Conservation (phyloP, 768 basidiomycete genomes). For the Agrocybe praecox region DNA sequence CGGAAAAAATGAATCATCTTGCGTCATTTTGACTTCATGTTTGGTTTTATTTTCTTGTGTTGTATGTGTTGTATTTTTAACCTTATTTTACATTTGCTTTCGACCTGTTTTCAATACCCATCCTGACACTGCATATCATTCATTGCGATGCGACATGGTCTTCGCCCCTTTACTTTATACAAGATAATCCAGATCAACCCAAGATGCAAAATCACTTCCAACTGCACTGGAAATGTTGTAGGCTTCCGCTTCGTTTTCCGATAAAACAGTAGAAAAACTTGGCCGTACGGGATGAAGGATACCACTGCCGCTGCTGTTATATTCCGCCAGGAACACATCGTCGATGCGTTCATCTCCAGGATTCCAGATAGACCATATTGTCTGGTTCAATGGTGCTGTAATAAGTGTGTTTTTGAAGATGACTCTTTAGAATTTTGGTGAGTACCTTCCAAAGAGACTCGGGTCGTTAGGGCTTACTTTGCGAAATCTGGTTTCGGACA, state of each 20-base stretch:
- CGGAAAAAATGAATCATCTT: constrained; percentile 36
- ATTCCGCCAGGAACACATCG: constrained; percentile 46
- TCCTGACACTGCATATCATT: background rate
- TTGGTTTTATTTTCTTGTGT: constrained; percentile 1
- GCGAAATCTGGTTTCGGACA: constrained; percentile 5
- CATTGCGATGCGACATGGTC: background rate
- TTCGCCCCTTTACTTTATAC: background rate
- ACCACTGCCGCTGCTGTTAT: constrained; percentile 42
- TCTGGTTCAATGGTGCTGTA: constrained; percentile 37
- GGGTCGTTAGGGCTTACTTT: constrained; percentile 2
- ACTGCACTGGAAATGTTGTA: constrained; percentile 44
- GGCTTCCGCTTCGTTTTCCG: constrained; percentile 30
- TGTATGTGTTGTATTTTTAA: constrained; percentile 10
- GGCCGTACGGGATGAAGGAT: constrained; percentile 32
- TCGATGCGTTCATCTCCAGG: constrained; percentile 36
- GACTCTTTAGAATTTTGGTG: constrained; percentile 2
- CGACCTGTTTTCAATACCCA: constrained; percentile 6
- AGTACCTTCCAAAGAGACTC: background rate
- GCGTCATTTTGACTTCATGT: background rate
- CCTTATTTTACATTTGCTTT: constrained; percentile 1
- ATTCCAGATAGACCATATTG: constrained; percentile 51
- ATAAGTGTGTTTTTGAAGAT: constrained; percentile 42
- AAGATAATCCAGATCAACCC: constrained; percentile 28
- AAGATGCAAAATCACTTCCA: constrained; percentile 41
- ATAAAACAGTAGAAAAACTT: constrained; percentile 39